phyloP scores from a whole-genome alignment of 768 basidiomycete genomes.

The Lepiota brunneoincarnata region DNA sequence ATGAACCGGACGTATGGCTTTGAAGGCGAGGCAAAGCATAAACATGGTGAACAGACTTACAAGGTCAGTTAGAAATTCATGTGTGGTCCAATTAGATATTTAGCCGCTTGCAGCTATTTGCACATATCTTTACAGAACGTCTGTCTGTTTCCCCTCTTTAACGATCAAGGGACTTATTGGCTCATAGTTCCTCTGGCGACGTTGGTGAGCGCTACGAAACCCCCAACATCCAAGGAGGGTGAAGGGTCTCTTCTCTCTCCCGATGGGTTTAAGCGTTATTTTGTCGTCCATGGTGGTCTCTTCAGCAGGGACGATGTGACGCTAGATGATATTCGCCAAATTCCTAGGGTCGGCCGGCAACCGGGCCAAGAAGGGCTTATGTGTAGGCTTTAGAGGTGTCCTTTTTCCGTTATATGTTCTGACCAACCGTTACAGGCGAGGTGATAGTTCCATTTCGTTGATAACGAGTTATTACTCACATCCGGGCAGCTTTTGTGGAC shows the following conservation, averaged over 20 bases:
- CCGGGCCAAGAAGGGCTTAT: slow-evolving; percentile 95
- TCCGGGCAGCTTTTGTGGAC: slow-evolving; percentile 81
- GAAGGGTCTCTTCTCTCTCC: slow-evolving; percentile 72
- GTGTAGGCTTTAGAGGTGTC: slow-evolving; percentile 54
- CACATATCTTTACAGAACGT: slow-evolving; percentile 91
- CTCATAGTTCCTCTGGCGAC: slow-evolving; percentile 84
- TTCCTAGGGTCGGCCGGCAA: slow-evolving; percentile 83
- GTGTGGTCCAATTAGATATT: not conserved
- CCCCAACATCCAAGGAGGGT: slow-evolving; percentile 36
- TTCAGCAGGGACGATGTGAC: slow-evolving; percentile 97
- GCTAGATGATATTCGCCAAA: slow-evolving; percentile 86
- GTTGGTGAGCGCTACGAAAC: slow-evolving; percentile 72
- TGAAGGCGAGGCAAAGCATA: slow-evolving; percentile 95
- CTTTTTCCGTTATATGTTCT: slow-evolving; percentile 6
- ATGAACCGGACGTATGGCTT: slow-evolving; percentile 97
- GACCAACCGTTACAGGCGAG: slow-evolving; percentile 47
- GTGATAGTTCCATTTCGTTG: slow-evolving; percentile 32
- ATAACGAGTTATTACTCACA: slow-evolving; percentile 12
- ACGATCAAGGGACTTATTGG: slow-evolving; percentile 3
- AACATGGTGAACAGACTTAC: slow-evolving; percentile 94
- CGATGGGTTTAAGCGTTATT: slow-evolving; percentile 82
- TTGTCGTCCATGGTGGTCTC: slow-evolving; percentile 94
- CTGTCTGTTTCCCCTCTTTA: slow-evolving; percentile 24
- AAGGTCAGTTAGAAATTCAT: slow-evolving; percentile 48
- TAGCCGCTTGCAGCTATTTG: slow-evolving; percentile 63